A percentile compares a stretch with the other conserved stretches of the same genome.
Evolutionary conservation across 148 eudicot species (phyloP).

Genomic region (Vaccinium myrtillus): DNA sequence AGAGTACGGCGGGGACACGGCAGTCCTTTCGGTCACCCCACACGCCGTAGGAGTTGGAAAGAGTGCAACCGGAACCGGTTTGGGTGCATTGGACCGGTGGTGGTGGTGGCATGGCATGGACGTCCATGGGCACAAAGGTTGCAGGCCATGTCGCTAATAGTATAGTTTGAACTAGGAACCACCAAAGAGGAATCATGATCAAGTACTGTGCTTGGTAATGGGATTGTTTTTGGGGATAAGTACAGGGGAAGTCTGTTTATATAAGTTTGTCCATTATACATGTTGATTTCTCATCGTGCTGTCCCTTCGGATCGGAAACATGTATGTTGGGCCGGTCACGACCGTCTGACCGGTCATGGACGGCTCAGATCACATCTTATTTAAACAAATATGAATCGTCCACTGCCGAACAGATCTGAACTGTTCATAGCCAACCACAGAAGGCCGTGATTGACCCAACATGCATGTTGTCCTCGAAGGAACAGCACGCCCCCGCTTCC

Average conservation of each 20-base stretch:
- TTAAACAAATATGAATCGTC: too few species aligned
- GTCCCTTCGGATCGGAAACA: too few species aligned
- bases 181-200: slow-evolving; percentile 6
- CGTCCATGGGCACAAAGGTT: slow-evolving; percentile 5
- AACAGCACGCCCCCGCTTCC: too few species aligned
- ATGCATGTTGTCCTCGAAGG: too few species aligned
- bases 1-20: slow-evolving; percentile 28
- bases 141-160: not conserved
- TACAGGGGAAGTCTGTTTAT: not conserved
- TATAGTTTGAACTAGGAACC: not conserved
- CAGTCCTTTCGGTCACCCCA: slow-evolving; percentile 72
- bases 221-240: not conserved
- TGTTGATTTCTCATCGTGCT: not conserved
- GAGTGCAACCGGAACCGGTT: slow-evolving; percentile 47
- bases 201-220: not conserved
- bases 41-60: slow-evolving; percentile 62
- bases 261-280: not conserved
- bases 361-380: too few species aligned
- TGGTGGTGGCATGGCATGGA: slow-evolving; percentile 54
- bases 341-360: too few species aligned
- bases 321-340: too few species aligned
- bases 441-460: too few species aligned
- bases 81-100: slow-evolving; percentile 46
- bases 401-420: too few species aligned
- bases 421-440: too few species aligned